A percentile compares a stretch with the other conserved stretches of the same genome.
phyloP scores from a whole-genome alignment of 2,329 filamentous ascomycete genomes.

The Aspergillus sp. region DNA sequence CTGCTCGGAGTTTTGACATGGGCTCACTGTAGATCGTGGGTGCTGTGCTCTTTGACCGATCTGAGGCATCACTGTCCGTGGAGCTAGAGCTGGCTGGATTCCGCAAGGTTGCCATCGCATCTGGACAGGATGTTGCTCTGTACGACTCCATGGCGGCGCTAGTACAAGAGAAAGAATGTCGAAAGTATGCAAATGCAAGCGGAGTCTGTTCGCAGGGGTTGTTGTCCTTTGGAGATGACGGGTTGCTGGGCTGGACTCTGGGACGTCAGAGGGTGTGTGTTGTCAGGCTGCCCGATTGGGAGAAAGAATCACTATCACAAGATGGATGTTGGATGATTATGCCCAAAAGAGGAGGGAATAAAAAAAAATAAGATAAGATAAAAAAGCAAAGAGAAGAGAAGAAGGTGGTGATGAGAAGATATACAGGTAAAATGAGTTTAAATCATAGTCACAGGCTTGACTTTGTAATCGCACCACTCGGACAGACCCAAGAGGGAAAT shows the following conservation, averaged over 20 bases:
- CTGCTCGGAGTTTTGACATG: conserved; percentile 23
- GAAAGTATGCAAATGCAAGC: conserved; percentile 3
- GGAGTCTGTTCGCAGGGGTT: background rate
- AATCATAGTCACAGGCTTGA: conserved; percentile 4
- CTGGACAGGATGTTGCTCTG: conserved; percentile 25
- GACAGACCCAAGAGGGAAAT: background rate
- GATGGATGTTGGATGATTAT: background rate
- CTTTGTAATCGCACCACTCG: background rate
- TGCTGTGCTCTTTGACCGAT: conserved; percentile 41
- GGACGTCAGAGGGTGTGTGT: background rate
- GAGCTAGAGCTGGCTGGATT: conserved; percentile 37
- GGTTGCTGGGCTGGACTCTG: background rate
- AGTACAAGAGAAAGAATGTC: conserved; percentile 3
- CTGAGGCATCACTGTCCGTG: conserved; percentile 38
- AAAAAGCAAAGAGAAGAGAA: conserved; percentile 9
- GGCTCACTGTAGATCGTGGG: conserved; percentile 39
- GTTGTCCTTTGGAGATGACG: background rate
- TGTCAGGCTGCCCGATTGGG: conserved; percentile 12
- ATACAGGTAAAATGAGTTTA: conserved; percentile 13
- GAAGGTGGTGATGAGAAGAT: conserved; percentile 7
- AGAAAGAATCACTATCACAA: background rate
- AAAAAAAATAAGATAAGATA: background rate
- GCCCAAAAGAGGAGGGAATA: background rate
- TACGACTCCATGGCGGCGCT: conserved; percentile 30
- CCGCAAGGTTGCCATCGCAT: conserved; percentile 14